Evolutionary conservation across 2,329 filamentous ascomycete species (phyloP).

Genomic region (Coniella vitis): DNA sequence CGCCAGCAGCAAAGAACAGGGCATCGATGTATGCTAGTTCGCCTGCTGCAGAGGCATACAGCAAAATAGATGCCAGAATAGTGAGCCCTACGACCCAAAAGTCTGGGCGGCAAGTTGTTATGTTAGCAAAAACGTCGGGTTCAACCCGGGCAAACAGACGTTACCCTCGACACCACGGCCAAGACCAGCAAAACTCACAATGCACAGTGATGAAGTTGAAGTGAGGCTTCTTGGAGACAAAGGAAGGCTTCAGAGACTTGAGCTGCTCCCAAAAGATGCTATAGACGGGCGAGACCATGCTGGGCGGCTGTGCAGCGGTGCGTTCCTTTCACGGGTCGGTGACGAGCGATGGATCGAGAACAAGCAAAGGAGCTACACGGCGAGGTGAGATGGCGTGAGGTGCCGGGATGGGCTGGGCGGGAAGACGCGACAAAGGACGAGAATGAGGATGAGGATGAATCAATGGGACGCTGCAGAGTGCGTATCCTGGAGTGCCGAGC

Average conservation of each 20-base stretch:
- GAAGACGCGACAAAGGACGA: background rate
- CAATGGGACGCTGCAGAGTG: constrained; percentile 4
- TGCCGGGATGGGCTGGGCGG: no score
- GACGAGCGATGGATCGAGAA: no score
- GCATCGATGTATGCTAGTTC: constrained; percentile 75
- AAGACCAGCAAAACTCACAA: constrained; percentile 47
- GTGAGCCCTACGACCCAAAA: constrained; percentile 71
- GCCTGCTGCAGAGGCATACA: constrained; percentile 56
- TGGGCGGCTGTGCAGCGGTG: background rate
- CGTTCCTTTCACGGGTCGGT: no score
- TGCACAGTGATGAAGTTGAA: constrained; percentile 80
- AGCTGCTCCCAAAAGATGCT: constrained; percentile 34
- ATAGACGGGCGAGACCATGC: constrained; percentile 13
- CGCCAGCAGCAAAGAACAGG: constrained; percentile 78
- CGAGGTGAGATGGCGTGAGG: background rate
- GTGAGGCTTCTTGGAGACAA: constrained; percentile 54
- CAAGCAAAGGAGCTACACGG: no score
- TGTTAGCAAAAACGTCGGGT: no score
- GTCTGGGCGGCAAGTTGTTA: constrained; percentile 47
- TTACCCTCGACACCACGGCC: background rate
- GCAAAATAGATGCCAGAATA: constrained; percentile 67
- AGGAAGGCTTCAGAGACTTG: constrained; percentile 46
- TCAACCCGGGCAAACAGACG: no score
- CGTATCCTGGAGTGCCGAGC: constrained; percentile 2
- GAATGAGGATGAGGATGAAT: background rate